Evolutionary conservation across 441 rosid genomes (phyloP), one percentile per base, ranked within the genome.

Genomic region (Adansonia gregorii): DNA sequence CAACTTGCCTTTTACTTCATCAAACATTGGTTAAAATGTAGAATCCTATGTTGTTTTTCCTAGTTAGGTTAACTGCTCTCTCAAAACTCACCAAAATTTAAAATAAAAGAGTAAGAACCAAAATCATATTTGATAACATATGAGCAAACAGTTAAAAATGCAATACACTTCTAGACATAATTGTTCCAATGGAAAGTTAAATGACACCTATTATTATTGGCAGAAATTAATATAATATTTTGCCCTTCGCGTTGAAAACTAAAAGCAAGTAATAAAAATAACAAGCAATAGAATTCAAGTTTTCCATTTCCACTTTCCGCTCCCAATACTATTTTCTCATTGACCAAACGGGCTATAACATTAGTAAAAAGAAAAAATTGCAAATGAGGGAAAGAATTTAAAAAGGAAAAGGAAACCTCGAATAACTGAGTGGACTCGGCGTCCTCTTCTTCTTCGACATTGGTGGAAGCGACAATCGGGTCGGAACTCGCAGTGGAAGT

Each of bases 351-450:
- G 58, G 51, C 69, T 31, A 80, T 72, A 24, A 72, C n/a, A 24
- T 19, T 20, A 41, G 67, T 66, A 67, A 15, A 61, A 22, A 14
- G 78, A 68, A 9, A 64, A 49, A 6, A 67, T 9, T 46, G 59
- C 2, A 49, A 24, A 69, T 7, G 43, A 39, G 51, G 14, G 11
- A 27, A 58, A n/a, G n/a, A n/a, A n/a, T 19, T 58, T 8, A 19
- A 58, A 58, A 58, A 48, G 9, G 15, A 55, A 59, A 72, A 66
- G 59, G 15, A 73, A 14, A 89, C 95, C 92, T 91, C 92, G 79
- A 91, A 91, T 7, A 93, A 71, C 79, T 72, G 86, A 78, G 84
- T 78, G 9, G 96, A 85, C 75, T 85, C 91, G 15, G 82, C 79
- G 75, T 91, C 88, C 83, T 89, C 93, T 48, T 83, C 92, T 45